A percentile compares a stretch with the other conserved stretches of the same genome.
These are phyloP conservation scores for Chaetomiaceae sp. DNA, from an alignment of 2,329 filamentous ascomycete species.

Conservation along the genomic window DNA sequence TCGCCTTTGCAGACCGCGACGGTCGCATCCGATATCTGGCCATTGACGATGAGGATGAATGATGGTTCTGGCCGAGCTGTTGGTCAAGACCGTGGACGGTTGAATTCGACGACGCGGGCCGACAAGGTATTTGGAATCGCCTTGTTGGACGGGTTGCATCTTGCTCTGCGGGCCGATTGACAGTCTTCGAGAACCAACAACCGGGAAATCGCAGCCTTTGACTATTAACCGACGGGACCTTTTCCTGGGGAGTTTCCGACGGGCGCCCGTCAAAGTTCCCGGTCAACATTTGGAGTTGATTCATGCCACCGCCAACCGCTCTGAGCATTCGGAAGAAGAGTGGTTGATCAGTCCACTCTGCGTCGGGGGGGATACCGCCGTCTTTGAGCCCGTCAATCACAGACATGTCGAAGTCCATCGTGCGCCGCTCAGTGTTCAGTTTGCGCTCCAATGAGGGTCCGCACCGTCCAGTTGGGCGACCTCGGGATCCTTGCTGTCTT, in stretches of 20 bases:
- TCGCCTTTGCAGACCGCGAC: too few relatives aligned
- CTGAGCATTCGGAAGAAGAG: not conserved
- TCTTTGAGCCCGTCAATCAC: too few relatives aligned
- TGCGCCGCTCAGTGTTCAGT: too few relatives aligned
- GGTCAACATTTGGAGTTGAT: not conserved
- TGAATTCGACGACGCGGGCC: constrained; percentile 5
- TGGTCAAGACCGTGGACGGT: not conserved
- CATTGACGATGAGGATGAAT: not conserved
- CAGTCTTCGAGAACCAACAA: constrained; percentile 6
- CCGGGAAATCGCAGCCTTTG: not conserved
- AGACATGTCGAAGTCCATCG: too few relatives aligned
- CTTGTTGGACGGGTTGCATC: not conserved
- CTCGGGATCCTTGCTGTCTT: too few relatives aligned
- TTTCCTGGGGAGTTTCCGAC: not conserved
- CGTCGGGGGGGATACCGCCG: too few relatives aligned
- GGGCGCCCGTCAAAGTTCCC: not conserved
- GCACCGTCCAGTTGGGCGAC: too few relatives aligned
- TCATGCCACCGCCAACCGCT: not conserved
- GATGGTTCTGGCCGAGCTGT: not conserved
- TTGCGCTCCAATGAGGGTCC: too few relatives aligned
- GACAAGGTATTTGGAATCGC: not conserved
- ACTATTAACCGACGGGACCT: constrained; percentile 5
- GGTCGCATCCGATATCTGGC: not conserved
- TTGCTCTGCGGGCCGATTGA: constrained; percentile 2
- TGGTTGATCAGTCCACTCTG: not conserved